These are phyloP conservation scores for Clonostachys byssicola DNA, from an alignment of 2,329 filamentous ascomycete species.

Conservation along the genomic window DNA sequence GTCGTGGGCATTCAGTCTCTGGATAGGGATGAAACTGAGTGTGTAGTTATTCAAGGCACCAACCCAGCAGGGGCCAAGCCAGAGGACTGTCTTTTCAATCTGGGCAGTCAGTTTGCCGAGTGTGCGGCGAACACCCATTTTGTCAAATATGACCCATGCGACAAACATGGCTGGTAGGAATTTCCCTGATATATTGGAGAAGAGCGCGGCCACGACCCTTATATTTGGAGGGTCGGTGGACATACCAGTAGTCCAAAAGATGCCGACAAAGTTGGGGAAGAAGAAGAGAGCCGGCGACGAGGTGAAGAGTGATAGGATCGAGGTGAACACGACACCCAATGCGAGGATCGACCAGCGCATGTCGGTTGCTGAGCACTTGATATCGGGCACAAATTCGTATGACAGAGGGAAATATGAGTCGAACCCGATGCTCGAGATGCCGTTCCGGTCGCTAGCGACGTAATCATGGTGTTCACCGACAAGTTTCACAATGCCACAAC, in stretches of 20 bases:
- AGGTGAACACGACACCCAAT: slow-evolving; percentile 76
- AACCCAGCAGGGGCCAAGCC: slow-evolving; percentile 87
- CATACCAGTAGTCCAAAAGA: slow-evolving; percentile 88
- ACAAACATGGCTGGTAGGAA: slow-evolving; percentile 86
- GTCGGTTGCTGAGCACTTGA: slow-evolving; percentile 69
- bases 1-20: slow-evolving; percentile 87
- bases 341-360: slow-evolving; percentile 80
- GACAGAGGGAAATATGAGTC: slow-evolving; percentile 86
- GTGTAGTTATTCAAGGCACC: slow-evolving; percentile 94
- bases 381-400: slow-evolving; percentile 67
- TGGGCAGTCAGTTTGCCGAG: slow-evolving; percentile 73
- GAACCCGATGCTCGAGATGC: slow-evolving; percentile 74
- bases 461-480: slow-evolving; percentile 66
- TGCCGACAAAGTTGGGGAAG: slow-evolving; percentile 72
- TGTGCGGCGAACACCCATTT: slow-evolving; percentile 71
- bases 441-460: slow-evolving; percentile 60
- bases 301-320: slow-evolving; percentile 76
- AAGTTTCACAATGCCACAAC: slow-evolving; percentile 76
- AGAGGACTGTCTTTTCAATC: slow-evolving; percentile 84
- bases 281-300: slow-evolving; percentile 78
- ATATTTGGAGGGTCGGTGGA: slow-evolving; percentile 81
- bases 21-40: slow-evolving; percentile 88
- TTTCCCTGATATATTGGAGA: slow-evolving; percentile 75
- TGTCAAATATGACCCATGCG: slow-evolving; percentile 82
- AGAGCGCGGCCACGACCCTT: slow-evolving; percentile 61